Base-by-base conservation (phyloP, 2,329 filamentous ascomycete genomes). In the Huntiella omanensis region DNA sequence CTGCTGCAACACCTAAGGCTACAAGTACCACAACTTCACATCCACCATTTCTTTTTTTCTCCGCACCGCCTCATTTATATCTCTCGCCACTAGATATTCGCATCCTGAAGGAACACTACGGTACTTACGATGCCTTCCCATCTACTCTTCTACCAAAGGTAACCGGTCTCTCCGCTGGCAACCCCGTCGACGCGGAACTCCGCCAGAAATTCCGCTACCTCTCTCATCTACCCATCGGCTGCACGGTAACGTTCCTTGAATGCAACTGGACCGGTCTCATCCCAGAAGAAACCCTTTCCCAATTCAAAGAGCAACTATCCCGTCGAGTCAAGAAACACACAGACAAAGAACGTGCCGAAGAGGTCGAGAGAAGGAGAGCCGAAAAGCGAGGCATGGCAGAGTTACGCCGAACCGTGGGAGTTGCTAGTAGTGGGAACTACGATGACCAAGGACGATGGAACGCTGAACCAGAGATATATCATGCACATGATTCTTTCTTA, bases 241-340 rank as follows among this genome's bases (percentile, higher is more conserved):
- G 86, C 58, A 80, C 93, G 53, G 83, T 95, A 37, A 85, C 72
- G 53, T 94, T 94, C 55, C 62, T 95, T 1, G 87, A 95, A 62
- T 95, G 87, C 57, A 86, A 95, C 59, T 95, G 87, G 87, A 86
- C 83, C 3, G 86, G 93, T 53, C 83, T 91, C 34, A 83, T 95
- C 4, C 71, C 77, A 3, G 69, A 77, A 1, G 79, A 83, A 43
- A 71, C 83, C 3, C 66, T 95, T n/a, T 76, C 76, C 35, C 70
- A 71, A 1, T 95, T 94, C 60, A 67, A 70, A n/a, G 63, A 68
- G 0, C 85, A 94, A 50, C 80, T 91, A 45, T 81, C 83, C 52
- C 71, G 74, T 48, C 71, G 87, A 45, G 70, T 85, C 47, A 85
- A 80, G 60, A 71, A 73, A 46, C 86, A 92, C 54, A 69, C 70